Percentiles rank a stretch among this genome's conserved stretches.
Evolutionary conservation across 208 protist species (phyloP).

Genomic region (Leishmania turanica): DNA sequence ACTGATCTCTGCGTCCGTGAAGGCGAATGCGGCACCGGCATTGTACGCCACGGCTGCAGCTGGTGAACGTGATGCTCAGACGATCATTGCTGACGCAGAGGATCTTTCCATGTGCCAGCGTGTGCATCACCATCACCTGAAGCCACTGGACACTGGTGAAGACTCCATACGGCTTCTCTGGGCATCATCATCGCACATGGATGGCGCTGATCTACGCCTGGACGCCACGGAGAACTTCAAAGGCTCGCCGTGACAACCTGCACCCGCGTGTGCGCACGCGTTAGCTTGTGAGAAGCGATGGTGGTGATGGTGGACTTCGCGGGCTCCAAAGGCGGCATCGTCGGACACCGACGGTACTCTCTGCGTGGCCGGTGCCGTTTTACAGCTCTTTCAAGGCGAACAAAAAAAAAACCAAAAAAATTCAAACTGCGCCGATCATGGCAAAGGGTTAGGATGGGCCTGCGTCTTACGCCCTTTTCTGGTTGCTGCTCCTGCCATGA

Average conservation of each 20-base stretch:
- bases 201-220: neutral
- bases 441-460: neutral
- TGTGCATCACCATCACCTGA: neutral
- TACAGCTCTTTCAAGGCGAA: neutral
- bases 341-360: neutral
- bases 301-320: neutral
- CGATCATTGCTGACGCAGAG: neutral
- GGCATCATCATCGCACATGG: neutral
- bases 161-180: constrained; percentile 4
- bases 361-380: neutral
- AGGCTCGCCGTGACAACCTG: neutral
- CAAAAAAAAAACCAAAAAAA: too few species aligned
- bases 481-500: neutral
- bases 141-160: neutral
- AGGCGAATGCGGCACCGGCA: neutral
- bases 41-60: neutral
- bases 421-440: neutral
- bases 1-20: neutral
- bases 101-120: constrained; percentile 8
- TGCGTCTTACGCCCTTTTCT: neutral
- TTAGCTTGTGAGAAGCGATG: neutral
- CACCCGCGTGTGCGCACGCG: neutral
- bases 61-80: neutral
- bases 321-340: neutral
- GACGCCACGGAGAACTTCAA: neutral